phyloP scores from a whole-genome alignment of 257 asterid genomes.

The Nicotiana knightiana region DNA sequence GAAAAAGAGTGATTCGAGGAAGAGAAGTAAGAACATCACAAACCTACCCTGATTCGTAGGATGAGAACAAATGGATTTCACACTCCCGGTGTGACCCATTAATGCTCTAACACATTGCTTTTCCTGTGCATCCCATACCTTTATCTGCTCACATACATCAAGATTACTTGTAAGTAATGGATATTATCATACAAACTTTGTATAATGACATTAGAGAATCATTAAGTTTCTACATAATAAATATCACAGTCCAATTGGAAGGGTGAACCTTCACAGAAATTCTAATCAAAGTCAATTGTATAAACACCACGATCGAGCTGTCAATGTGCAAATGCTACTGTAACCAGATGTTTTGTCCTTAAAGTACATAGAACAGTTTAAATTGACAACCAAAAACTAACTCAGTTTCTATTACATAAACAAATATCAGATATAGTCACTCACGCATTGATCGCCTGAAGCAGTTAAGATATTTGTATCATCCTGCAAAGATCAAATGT shows the following conservation, averaged over 20 bases:
- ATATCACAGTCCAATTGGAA: background rate
- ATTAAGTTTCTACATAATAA: background rate
- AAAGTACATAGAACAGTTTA: background rate
- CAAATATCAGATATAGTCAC: slow-evolving; percentile 21
- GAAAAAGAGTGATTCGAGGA: background rate
- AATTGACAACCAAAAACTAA: background rate
- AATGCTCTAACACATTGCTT: slow-evolving; percentile 56
- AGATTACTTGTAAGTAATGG: background rate
- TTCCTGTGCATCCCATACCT: slow-evolving; percentile 70
- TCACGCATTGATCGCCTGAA: slow-evolving; percentile 94
- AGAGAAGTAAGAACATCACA: background rate
- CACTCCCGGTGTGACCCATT: slow-evolving; percentile 80
- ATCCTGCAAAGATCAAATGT: slow-evolving; percentile 43
- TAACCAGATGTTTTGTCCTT: background rate
- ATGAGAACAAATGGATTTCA: slow-evolving; percentile 73
- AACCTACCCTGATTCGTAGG: slow-evolving; percentile 70
- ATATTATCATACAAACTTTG: background rate
- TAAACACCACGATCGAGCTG: too few relatives aligned
- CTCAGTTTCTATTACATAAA: background rate
- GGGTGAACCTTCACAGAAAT: background rate
- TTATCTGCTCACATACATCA: slow-evolving; percentile 40
- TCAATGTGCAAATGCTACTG: background rate
- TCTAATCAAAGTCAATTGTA: background rate
- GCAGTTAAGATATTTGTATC: slow-evolving; percentile 69
- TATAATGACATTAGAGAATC: background rate